Percentiles rank a stretch among this genome's conserved stretches.
Evolutionary conservation across 306 rosid genomes (phyloP).

Genomic region (Chamaecrista fasciculata): DNA sequence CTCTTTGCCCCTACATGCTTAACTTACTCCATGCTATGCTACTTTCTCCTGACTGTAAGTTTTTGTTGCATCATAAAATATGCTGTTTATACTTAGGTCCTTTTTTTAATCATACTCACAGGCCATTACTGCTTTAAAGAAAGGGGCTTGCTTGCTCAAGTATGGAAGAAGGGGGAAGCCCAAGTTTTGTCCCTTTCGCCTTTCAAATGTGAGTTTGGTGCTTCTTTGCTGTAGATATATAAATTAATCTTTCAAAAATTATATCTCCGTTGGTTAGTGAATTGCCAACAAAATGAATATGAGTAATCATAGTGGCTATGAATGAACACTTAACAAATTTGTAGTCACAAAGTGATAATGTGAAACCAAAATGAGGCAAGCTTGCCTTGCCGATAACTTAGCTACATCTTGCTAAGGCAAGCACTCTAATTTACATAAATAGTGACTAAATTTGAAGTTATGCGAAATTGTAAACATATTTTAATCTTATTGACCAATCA

Average conservation of each 20-base stretch:
- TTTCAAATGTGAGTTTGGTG: constrained; percentile 79
- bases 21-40: neutral
- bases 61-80: constrained; percentile 18
- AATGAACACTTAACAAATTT: neutral
- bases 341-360: constrained; percentile 8
- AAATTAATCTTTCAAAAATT: constrained; percentile 9
- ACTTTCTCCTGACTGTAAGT: constrained; percentile 14
- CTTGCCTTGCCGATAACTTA: neutral
- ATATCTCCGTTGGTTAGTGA: neutral
- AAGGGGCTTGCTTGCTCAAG: constrained; percentile 94
- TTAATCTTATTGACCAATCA: constrained; percentile 21
- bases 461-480: neutral
- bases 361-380: neutral
- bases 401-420: constrained; percentile 11
- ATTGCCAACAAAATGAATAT: neutral
- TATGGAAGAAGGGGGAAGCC: constrained; percentile 99
- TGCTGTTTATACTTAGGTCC: constrained; percentile 27
- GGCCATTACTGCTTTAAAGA: constrained; percentile 98
- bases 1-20: neutral
- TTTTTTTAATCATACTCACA: constrained; percentile 42
- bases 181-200: constrained; percentile 92
- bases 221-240: constrained; percentile 21
- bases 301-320: neutral
- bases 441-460: constrained; percentile 14
- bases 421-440: neutral